phyloP scores from a whole-genome alignment of 2,329 filamentous ascomycete genomes.

The Penicillium sp. region DNA sequence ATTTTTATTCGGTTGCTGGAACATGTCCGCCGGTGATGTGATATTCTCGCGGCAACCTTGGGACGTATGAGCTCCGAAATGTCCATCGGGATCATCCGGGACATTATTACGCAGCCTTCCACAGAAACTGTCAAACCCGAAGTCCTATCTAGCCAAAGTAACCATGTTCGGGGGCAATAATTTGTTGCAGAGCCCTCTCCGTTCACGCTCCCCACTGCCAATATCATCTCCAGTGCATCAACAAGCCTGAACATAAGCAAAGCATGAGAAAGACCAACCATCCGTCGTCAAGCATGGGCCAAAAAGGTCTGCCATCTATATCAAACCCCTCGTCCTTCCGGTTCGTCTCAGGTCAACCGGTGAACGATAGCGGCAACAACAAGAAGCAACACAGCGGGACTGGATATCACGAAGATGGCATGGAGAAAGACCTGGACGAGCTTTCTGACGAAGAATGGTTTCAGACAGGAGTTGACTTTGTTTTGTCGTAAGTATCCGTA shows the following conservation, averaged over 20 bases:
- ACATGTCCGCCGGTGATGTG: background rate
- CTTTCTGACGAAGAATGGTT: background rate
- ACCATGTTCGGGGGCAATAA: background rate
- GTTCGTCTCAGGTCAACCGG: background rate
- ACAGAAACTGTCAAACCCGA: background rate
- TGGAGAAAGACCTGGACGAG: background rate
- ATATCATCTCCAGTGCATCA: background rate
- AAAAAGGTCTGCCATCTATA: background rate
- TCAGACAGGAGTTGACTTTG: slow-evolving; percentile 10
- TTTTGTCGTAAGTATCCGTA: slow-evolving; percentile 7
- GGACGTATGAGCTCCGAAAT: background rate
- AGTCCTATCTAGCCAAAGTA: background rate
- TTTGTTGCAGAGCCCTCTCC: background rate
- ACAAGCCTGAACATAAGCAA: background rate
- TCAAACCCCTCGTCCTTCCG: background rate
- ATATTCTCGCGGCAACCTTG: background rate
- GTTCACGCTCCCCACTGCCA: background rate
- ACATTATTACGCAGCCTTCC: background rate
- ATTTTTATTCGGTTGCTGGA: background rate
- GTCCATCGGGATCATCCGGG: background rate
- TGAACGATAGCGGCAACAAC: background rate
- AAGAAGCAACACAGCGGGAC: background rate
- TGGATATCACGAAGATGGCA: background rate
- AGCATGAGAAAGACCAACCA: background rate
- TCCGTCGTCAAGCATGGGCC: background rate